Evolutionary conservation across 345 rosid genomes (phyloP).

Genomic region (Passiflora organensis): DNA sequence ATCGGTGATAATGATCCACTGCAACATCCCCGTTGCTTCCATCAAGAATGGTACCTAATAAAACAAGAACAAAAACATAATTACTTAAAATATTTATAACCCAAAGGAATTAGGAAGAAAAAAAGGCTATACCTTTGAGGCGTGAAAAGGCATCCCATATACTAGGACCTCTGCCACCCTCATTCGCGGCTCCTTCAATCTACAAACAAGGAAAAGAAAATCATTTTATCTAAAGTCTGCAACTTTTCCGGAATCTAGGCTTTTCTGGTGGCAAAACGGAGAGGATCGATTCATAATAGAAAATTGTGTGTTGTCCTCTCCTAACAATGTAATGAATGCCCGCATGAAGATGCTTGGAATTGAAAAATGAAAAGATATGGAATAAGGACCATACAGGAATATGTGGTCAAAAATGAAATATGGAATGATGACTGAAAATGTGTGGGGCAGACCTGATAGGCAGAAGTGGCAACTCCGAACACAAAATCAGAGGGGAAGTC

Average conservation of each 20-base stretch:
- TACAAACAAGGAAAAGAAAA: background rate
- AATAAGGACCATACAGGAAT: background rate
- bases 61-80: background rate
- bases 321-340: no score
- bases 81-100: conserved; percentile 5
- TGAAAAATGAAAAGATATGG: no score
- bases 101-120: background rate
- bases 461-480: conserved; percentile 60
- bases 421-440: no score
- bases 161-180: background rate
- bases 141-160: background rate
- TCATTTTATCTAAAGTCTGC: no score
- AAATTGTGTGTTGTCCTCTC: no score
- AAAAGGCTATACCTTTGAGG: background rate
- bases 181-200: background rate
- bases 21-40: background rate
- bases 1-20: background rate
- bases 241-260: no score
- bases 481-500: conserved; percentile 49
- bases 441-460: conserved; percentile 43
- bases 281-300: no score
- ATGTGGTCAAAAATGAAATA: background rate
- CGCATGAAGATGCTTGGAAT: no score
- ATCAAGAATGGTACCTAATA: background rate
- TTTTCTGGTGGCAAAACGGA: no score